phyloP scores from a whole-genome alignment of 176 grass and related monocot genomes.

The Carex myosuroides region DNA sequence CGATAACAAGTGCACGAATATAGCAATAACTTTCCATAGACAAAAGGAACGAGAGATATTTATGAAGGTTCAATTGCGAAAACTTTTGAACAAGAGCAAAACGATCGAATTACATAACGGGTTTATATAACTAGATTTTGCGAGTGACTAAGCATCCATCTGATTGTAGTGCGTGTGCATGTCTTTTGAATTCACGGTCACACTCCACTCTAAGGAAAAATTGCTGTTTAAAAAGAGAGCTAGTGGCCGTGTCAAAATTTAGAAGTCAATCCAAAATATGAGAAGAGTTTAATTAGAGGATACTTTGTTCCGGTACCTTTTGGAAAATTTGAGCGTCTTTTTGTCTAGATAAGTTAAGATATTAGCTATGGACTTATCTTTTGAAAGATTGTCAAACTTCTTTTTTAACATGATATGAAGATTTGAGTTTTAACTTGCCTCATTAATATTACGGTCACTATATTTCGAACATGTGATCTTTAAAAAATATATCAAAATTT shows the following conservation, averaged over 20 bases:
- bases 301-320: neutral
- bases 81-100: conserved; percentile 6
- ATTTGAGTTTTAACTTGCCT: too few species aligned
- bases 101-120: neutral
- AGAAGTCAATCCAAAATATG: conserved; percentile 11
- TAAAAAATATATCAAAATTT: too few species aligned
- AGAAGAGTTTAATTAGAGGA: conserved; percentile 2
- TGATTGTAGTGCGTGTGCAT: neutral
- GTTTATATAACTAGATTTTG: neutral
- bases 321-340: conserved; percentile 16
- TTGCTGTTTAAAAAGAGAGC: neutral
- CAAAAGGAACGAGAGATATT: neutral
- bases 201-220: conserved; percentile 11
- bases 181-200: conserved; percentile 10
- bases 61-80: neutral
- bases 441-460: too few species aligned
- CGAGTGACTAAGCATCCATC: conserved; percentile 10
- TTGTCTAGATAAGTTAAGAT: conserved; percentile 12
- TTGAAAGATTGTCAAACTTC: neutral
- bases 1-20: neutral
- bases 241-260: neutral
- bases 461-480: too few species aligned
- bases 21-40: neutral
- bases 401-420: too few species aligned
- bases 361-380: neutral